phyloP scores from a whole-genome alignment of 2,329 filamentous ascomycete genomes.

The Calonectria leucothoes region DNA sequence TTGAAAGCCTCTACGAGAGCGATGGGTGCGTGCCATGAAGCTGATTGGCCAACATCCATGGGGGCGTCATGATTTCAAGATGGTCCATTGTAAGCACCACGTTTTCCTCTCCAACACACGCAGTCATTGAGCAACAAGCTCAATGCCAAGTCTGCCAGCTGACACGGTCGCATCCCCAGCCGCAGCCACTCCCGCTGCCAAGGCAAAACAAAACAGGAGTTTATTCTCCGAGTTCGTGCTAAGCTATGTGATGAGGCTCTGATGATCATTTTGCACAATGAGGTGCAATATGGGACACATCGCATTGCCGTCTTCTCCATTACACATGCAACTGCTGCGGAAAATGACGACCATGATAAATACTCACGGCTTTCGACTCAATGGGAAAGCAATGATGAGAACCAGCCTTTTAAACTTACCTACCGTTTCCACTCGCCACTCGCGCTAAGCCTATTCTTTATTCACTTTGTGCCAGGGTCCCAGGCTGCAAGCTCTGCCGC shows the following conservation, averaged over 20 bases:
- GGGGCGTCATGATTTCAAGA: not conserved
- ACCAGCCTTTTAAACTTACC: too few species aligned
- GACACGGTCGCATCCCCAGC: not conserved
- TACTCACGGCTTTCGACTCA: not conserved
- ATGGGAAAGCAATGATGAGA: too few species aligned
- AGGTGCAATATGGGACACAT: not conserved
- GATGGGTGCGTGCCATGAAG: not conserved
- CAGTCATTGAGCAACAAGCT: not conserved
- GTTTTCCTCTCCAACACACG: not conserved
- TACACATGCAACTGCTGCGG: not conserved
- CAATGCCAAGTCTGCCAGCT: not conserved
- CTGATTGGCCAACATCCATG: not conserved
- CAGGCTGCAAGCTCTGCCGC: not conserved
- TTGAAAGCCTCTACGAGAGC: not conserved
- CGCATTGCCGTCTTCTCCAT: not conserved
- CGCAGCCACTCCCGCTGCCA: not conserved
- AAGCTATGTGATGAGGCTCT: not conserved
- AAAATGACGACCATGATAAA: not conserved
- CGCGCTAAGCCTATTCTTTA: not conserved
- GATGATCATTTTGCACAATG: not conserved
- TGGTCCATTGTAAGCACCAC: not conserved
- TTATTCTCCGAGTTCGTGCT: not conserved
- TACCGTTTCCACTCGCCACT: not conserved
- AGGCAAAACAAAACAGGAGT: not conserved
- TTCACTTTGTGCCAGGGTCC: not conserved